Conservation (phyloP, 495 filamentous ascomycete genomes). For the Neurospora sp. region DNA sequence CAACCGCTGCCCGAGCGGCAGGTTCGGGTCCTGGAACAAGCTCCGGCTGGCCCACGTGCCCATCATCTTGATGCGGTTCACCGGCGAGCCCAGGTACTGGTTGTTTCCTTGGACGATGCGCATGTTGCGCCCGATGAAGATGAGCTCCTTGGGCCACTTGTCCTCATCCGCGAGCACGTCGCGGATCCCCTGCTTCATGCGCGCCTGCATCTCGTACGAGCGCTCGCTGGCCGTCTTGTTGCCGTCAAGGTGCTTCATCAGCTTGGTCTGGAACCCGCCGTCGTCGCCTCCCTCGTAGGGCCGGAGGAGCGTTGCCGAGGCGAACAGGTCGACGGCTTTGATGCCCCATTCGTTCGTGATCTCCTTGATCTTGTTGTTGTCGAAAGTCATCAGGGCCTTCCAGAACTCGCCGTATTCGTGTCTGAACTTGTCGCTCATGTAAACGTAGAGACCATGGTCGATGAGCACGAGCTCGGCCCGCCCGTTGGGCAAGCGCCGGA, state of each 20-base stretch:
- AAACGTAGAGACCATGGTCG: constrained; percentile 92
- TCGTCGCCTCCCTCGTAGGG: constrained; percentile 79
- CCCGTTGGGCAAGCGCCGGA: constrained; percentile 71
- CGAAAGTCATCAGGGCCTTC: constrained; percentile 87
- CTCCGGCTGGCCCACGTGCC: constrained; percentile 79
- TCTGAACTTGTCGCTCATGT: constrained; percentile 73
- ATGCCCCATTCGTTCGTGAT: constrained; percentile 77
- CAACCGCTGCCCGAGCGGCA: constrained; percentile 28
- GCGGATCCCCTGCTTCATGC: constrained; percentile 72
- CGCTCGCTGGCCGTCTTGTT: constrained; percentile 53
- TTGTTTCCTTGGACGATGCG: constrained; percentile 69
- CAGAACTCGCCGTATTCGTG: constrained; percentile 88
- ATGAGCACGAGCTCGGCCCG: constrained; percentile 86
- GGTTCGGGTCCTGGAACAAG: constrained; percentile 50
- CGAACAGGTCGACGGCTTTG: constrained; percentile 80
- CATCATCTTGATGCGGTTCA: constrained; percentile 92
- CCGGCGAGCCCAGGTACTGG: constrained; percentile 75
- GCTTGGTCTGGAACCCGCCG: constrained; percentile 43
- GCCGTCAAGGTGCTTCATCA: constrained; percentile 40
- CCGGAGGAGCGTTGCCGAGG: constrained; percentile 76
- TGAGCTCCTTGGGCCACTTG: constrained; percentile 84
- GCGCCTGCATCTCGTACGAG: constrained; percentile 75
- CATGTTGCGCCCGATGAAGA: constrained; percentile 93
- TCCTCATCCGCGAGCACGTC: constrained; percentile 80
- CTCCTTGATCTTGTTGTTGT: constrained; percentile 63